These are phyloP conservation scores for Bipolaris victoriae DNA, from an alignment of 2,329 filamentous ascomycete genomes.

Conservation along the genomic window DNA sequence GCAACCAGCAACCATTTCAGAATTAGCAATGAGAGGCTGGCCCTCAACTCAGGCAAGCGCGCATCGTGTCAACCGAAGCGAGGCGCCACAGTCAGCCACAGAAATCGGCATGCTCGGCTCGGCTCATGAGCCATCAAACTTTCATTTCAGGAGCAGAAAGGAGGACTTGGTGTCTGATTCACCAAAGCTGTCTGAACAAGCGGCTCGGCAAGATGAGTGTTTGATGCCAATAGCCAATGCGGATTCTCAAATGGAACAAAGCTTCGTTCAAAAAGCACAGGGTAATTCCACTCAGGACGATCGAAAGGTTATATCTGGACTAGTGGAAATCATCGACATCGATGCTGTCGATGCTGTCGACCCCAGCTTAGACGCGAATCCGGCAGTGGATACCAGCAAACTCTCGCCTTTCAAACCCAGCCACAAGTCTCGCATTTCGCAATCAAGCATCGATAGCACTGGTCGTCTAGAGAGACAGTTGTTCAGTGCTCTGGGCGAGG, in stretches of 20 bases:
- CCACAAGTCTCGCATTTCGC: constrained; percentile 27
- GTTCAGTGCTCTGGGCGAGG: constrained; percentile 42
- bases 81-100: constrained; percentile 1
- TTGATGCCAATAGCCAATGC: not conserved
- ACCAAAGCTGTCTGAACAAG: constrained; percentile 11
- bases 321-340: constrained; percentile 32
- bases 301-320: not conserved
- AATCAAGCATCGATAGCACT: constrained; percentile 41
- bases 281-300: constrained; percentile 3
- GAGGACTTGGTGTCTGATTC: constrained; percentile 25
- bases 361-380: constrained; percentile 5
- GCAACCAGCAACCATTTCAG: constrained; percentile 21
- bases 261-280: not conserved
- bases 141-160: constrained; percentile 34
- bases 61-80: constrained; percentile 15
- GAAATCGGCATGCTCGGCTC: constrained; percentile 24
- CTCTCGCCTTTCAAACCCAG: constrained; percentile 25
- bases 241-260: not conserved
- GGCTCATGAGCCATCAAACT: constrained; percentile 20
- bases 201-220: constrained; percentile 26
- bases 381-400: constrained; percentile 9
- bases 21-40: constrained; percentile 33
- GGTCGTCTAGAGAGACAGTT: constrained; percentile 36
- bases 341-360: constrained; percentile 34
- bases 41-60: constrained; percentile 24